Conservation (phyloP, 2,329 filamentous ascomycete species). For the Cladosporium sp. region DNA sequence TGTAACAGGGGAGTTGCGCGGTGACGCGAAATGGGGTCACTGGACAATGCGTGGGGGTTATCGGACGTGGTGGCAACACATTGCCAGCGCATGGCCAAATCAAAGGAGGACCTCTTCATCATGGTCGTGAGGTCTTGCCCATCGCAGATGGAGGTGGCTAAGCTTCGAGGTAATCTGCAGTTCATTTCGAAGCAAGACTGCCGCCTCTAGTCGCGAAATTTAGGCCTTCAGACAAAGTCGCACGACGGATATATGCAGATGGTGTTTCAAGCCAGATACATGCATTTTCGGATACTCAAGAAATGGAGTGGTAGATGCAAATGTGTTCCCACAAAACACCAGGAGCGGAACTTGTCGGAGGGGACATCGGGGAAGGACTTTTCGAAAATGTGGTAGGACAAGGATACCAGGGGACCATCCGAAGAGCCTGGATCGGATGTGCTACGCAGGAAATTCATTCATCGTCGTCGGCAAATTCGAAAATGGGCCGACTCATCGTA, state of each 20-base stretch:
- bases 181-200: too few relatives aligned
- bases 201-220: too few relatives aligned
- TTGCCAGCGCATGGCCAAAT: neutral
- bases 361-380: too few relatives aligned
- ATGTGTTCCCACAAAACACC: neutral
- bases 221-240: neutral
- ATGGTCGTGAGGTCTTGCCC: too few relatives aligned
- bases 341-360: too few relatives aligned
- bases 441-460: neutral
- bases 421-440: neutral
- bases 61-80: neutral
- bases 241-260: neutral
- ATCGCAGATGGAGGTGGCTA: too few relatives aligned
- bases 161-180: too few relatives aligned
- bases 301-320: neutral
- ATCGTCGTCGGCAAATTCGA: constrained; percentile 9
- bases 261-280: neutral
- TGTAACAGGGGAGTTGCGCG: neutral
- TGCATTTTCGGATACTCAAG: neutral
- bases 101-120: too few relatives aligned
- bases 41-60: neutral
- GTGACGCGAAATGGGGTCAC: constrained; percentile 4
- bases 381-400: neutral
- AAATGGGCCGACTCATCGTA: constrained; percentile 8
- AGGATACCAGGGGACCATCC: neutral